Percentiles rank a stretch among this genome's conserved stretches.
Evolutionary conservation across 192 early-diverging fungal genomes (phyloP).

Genomic region (Coemansia sp.): DNA sequence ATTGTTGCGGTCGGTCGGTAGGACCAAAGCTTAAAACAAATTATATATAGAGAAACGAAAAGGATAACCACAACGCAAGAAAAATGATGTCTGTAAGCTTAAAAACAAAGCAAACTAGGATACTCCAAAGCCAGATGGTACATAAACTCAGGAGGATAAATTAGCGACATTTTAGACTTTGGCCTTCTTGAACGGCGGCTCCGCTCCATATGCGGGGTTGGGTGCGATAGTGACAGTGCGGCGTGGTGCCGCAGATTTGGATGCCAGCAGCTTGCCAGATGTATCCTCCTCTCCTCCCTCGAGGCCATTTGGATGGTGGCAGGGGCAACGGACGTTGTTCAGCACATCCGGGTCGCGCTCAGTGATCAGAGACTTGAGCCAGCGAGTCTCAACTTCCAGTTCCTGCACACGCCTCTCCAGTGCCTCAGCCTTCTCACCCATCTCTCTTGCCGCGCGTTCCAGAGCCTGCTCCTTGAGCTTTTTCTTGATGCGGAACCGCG

Average conservation of each 20-base stretch:
- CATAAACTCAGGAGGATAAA: neutral
- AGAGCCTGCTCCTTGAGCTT: slow-evolving; percentile 87
- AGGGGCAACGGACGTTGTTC: slow-evolving; percentile 39
- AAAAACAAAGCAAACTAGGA: neutral
- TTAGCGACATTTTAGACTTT: neutral
- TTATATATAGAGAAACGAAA: no score
- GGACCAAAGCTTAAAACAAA: no score
- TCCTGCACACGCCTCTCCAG: slow-evolving; percentile 79
- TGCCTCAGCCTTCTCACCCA: slow-evolving; percentile 66
- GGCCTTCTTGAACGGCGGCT: slow-evolving; percentile 16
- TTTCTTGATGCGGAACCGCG: slow-evolving; percentile 94
- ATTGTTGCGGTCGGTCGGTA: no score
- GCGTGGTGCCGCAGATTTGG: slow-evolving; percentile 3
- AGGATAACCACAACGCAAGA: no score
- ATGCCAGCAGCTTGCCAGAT: neutral
- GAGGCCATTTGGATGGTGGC: slow-evolving; percentile 50
- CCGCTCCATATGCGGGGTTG: slow-evolving; percentile 5
- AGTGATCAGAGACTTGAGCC: slow-evolving; percentile 81
- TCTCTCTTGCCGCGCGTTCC: slow-evolving; percentile 74
- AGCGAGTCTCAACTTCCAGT: slow-evolving; percentile 88
- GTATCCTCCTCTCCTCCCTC: slow-evolving; percentile 1
- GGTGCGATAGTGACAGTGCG: slow-evolving; percentile 29
- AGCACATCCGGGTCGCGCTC: slow-evolving; percentile 65
- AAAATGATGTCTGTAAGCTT: no score
- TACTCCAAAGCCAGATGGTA: neutral